Base-by-base conservation (phyloP, 2,329 filamentous ascomycete genomes). In the Fusarium veterinarium region DNA sequence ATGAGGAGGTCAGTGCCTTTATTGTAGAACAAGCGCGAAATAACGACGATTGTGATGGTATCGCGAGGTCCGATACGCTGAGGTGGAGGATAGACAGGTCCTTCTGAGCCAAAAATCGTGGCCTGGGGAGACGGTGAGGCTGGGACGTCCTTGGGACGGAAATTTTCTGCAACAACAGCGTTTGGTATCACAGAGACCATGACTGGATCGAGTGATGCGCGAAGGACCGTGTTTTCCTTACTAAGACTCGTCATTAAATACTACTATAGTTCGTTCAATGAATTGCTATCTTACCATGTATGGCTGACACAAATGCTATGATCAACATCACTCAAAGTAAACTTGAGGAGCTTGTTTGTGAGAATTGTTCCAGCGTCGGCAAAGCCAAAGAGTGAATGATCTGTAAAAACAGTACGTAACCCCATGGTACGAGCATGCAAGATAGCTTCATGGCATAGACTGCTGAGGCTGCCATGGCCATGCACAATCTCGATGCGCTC, bases 101-200 rank as follows among this genome's bases (percentile, higher is more conserved):
- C 64, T 37, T 84, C 84, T 52, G 81, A 84, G 48, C 79, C 78
- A 66, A 86, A 86, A 25, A 76, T 75, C 25, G 76, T 55, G 40
- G 74, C 70, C 11, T 74, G 67, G 67, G 79, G 74, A 42, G 81
- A 73, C 35, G 80, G 69, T 63, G 83, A 71, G 79, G 62, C 58
- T 16, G 85, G 68, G 81, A 80, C 75, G 78, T 83, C 76, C 79
- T 86, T 74, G 1, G 95, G 96, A 57, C 91, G 90, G 79, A 99
- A 99, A 83, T 98, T 97, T 78, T 97, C 95, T 16, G 97, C 95
- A 3, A 99, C 97, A 4, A 99, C 93, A 14, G 96, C 96, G 75
- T 99, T 99, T 19, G 96, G 96, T 65, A 99, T 98, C 41, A 97
- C 96, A 0, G 95, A 98, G 28, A 99, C 96, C 91, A 98, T 98